Conservation (phyloP, 2,329 filamentous ascomycete genomes). For the Pseudonectria foliicola region DNA sequence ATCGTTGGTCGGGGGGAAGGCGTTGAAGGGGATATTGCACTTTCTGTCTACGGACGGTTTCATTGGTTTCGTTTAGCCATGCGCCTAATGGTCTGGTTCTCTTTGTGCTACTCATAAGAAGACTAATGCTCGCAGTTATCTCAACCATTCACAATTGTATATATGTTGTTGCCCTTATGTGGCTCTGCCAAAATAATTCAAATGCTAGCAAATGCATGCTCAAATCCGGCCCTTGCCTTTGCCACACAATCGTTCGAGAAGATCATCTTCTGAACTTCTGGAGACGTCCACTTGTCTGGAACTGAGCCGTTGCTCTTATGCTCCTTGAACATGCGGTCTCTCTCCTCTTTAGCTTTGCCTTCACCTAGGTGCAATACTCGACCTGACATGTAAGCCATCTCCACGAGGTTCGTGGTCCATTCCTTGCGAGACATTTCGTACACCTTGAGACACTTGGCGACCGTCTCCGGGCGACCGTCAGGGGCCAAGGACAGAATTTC, state of each 20-base stretch:
- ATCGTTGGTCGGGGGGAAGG: too few relatives aligned
- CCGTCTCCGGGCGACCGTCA: slow-evolving; percentile 14
- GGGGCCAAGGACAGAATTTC: slow-evolving; percentile 17
- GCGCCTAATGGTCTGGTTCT: too few relatives aligned
- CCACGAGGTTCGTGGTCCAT: slow-evolving; percentile 19
- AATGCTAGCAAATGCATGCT: slow-evolving; percentile 12
- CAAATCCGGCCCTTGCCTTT: slow-evolving; percentile 27
- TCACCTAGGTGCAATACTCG: slow-evolving; percentile 52
- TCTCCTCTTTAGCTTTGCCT: slow-evolving; percentile 51
- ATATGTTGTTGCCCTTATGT: too few relatives aligned
- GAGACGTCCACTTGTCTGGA: slow-evolving; percentile 65
- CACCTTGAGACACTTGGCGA: slow-evolving; percentile 19
- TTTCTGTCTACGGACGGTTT: too few relatives aligned
- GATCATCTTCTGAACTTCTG: slow-evolving; percentile 60
- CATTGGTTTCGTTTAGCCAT: too few relatives aligned
- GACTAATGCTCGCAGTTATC: too few relatives aligned
- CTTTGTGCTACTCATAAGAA: too few relatives aligned
- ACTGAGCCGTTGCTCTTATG: slow-evolving; percentile 43
- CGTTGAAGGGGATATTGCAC: too few relatives aligned
- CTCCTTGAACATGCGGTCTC: slow-evolving; percentile 48
- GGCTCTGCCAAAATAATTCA: not conserved
- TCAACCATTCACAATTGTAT: too few relatives aligned
- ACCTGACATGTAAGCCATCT: slow-evolving; percentile 26
- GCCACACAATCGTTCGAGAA: slow-evolving; percentile 56
- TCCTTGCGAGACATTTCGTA: slow-evolving; percentile 21